Evolutionary conservation across 176 grass and related monocot species (phyloP), one percentile per base, ranked within the genome.

Genomic region (Carex kokanica): DNA sequence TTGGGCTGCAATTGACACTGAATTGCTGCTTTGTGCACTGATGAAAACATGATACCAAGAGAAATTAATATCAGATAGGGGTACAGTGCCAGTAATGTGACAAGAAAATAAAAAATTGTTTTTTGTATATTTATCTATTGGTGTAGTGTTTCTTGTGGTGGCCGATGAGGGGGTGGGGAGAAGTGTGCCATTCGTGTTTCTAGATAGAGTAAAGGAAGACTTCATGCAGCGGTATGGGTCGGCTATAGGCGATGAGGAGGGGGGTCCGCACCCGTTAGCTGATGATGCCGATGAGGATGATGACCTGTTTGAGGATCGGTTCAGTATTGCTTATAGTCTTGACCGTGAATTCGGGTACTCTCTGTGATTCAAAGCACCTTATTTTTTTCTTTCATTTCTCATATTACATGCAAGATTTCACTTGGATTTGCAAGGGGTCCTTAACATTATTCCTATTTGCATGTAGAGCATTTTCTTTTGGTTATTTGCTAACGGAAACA

Each of bases 151-250:
- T 59, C 92, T 94, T 15, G 92, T 94, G 61, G 95, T 98, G 14
- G 89, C 95, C 0, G 89, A 94, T 82, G 95, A 98, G 88, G 81
- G 56, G 0, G 78, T 86, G 14, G 95, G 95, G 25, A 88, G 95
- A 90, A 98, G 95, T 49, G 78, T 94, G 20, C 92, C 95, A 2
- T 98, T 98, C 74, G 88, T 98, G 38, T 94, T 98, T 88, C 87
- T 98, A 29, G 95, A 98, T 78, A 87, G 88, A 82, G 85, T 98
- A 20, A 93, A 84, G 66, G 92, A 98, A 67, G 95, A 98, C 68
- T 98, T 98, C 89, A 89, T 98, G 95, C 92, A 94, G 86, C 82
- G 87, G 2, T 98, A 98, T 31, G 90, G 95, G 6, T 89, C 89
- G 47, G 90, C 78, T 69, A 94, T 98, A 65, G 60, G 40, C 4